Evolutionary conservation across 768 basidiomycete species (phyloP).

Genomic region (Leccinum uliginosum): DNA sequence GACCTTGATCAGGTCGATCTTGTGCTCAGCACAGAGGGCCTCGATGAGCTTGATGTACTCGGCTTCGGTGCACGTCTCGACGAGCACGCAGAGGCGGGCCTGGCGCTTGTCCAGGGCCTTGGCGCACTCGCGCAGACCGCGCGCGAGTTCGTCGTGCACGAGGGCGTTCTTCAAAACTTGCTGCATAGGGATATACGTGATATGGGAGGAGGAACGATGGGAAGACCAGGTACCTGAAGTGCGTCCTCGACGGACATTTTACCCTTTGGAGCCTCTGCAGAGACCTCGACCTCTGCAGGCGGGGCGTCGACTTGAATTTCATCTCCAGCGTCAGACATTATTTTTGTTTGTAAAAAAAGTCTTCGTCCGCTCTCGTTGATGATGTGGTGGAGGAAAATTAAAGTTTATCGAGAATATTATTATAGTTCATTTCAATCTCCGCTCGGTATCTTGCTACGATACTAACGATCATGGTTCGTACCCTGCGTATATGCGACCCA

Average conservation of each 20-base stretch:
- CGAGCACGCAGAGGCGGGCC: conserved; percentile 97
- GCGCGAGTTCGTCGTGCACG: conserved; percentile 96
- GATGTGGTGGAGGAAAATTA: conserved; percentile 48
- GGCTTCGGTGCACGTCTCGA: conserved; percentile 98
- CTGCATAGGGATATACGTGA: conserved; percentile 37
- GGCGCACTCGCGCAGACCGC: conserved; percentile 95
- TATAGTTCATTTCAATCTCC: conserved; percentile 47
- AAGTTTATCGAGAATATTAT: conserved; percentile 35
- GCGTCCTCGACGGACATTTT: conserved; percentile 95
- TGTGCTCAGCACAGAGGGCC: conserved; percentile 98
- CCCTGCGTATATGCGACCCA: conserved; percentile 1
- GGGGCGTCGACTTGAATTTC: conserved; percentile 73
- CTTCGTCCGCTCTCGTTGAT: conserved; percentile 97
- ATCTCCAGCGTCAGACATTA: conserved; percentile 99
- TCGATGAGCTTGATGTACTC: conserved; percentile 99
- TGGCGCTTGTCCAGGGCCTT: conserved; percentile 99
- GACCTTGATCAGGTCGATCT: conserved; percentile 99
- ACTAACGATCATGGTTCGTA: conserved; percentile 25
- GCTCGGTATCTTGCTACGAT: conserved; percentile 44
- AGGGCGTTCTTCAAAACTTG: conserved; percentile 99
- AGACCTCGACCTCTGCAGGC: conserved; percentile 70
- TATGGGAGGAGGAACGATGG: neutral
- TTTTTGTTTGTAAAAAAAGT: conserved; percentile 46
- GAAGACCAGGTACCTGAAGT: conserved; percentile 58
- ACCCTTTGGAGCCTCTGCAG: conserved; percentile 88